A percentile compares a stretch with the other conserved stretches of the same genome.
Evolutionary conservation across 352 stramenopile species (phyloP).

Genomic region (Phytophthora pisi): DNA sequence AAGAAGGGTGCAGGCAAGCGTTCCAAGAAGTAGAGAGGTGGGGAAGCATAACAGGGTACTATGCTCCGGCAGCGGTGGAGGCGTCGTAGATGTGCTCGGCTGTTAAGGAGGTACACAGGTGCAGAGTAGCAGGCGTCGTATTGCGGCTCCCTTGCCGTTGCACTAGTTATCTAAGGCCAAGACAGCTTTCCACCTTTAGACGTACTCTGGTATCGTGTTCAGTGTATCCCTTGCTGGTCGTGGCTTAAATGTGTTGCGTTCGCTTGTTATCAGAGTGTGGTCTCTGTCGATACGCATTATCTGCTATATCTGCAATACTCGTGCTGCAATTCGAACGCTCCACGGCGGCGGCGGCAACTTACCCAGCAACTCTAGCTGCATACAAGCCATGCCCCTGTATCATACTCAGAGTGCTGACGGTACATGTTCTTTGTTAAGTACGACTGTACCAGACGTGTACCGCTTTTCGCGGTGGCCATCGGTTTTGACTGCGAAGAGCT

Average conservation of each 20-base stretch:
- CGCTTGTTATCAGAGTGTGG: neutral
- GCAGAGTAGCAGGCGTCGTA: neutral
- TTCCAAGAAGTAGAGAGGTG: conserved; percentile 72
- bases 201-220: conserved; percentile 2
- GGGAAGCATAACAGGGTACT: conserved; percentile 2
- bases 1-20: conserved; percentile 91
- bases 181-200: conserved; percentile 18
- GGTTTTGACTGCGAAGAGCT: conserved; percentile 28
- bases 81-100: conserved; percentile 1
- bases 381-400: neutral
- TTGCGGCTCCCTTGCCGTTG: neutral
- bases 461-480: conserved; percentile 33
- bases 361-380: neutral
- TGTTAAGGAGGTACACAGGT: neutral
- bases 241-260: neutral
- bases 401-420: conserved; percentile 4
- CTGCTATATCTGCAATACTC: neutral
- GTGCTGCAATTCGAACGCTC: neutral
- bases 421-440: conserved; percentile 24
- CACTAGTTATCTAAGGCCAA: conserved; percentile 28
- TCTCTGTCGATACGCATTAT: neutral
- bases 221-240: neutral
- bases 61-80: conserved; percentile 13
- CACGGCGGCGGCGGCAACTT: neutral
- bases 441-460: conserved; percentile 45